phyloP scores from a whole-genome alignment of 345 rosid genomes.

The Toxicodendron radicans region DNA sequence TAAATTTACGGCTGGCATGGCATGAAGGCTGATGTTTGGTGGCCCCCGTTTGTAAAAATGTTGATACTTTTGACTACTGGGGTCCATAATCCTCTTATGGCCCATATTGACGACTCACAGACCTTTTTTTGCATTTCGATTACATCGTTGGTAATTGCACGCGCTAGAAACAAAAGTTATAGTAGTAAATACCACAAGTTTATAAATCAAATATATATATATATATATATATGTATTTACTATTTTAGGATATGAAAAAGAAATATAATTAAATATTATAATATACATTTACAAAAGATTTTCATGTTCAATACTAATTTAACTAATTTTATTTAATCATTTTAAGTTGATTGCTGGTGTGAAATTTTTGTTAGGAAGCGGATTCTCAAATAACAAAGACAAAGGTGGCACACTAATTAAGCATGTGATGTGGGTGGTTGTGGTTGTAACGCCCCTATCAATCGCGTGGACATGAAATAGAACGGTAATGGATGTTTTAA shows the following conservation, averaged over 20 bases:
- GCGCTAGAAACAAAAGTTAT: background rate
- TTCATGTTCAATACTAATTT: too few relatives aligned
- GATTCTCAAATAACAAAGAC: too few relatives aligned
- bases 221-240: too few relatives aligned
- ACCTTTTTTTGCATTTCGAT: background rate
- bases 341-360: too few relatives aligned
- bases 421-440: background rate
- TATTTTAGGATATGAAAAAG: too few relatives aligned
- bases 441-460: constrained; percentile 22
- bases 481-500: constrained; percentile 10
- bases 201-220: too few relatives aligned
- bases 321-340: too few relatives aligned
- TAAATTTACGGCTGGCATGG: background rate
- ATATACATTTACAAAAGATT: too few relatives aligned
- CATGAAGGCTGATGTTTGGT: background rate
- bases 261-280: too few relatives aligned
- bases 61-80: constrained; percentile 17
- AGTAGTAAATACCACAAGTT: too few relatives aligned
- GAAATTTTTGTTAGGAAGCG: too few relatives aligned
- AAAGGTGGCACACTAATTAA: background rate
- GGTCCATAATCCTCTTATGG: background rate
- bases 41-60: constrained; percentile 16
- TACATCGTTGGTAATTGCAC: background rate
- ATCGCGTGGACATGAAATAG: constrained; percentile 20
- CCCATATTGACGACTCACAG: background rate